phyloP scores from a whole-genome alignment of 73 alveolate species.

The Tetrahymena malaccensis region DNA sequence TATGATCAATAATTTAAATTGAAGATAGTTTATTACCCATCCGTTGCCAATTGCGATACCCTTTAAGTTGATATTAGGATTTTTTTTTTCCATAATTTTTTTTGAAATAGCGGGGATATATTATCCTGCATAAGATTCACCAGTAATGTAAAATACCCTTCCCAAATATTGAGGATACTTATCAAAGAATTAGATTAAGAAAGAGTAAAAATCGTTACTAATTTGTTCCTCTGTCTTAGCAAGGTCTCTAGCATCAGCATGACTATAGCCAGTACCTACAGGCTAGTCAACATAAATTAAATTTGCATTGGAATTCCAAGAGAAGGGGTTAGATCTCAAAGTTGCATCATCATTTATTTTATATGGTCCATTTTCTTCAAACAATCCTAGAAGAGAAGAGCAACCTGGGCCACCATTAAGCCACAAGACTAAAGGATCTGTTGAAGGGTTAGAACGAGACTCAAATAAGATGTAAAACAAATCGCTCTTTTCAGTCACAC shows the following conservation, averaged over 20 bases:
- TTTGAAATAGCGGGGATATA: slow-evolving; percentile 42
- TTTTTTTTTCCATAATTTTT: not conserved
- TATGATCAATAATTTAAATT: too few relatives aligned
- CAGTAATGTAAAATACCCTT: slow-evolving; percentile 58
- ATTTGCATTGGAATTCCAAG: slow-evolving; percentile 73
- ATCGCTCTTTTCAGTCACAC: not conserved
- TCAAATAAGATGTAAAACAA: not conserved
- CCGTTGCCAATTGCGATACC: not conserved
- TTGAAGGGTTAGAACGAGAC: slow-evolving; percentile 6
- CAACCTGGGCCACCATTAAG: slow-evolving; percentile 96
- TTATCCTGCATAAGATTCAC: slow-evolving; percentile 88
- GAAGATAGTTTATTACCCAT: not conserved
- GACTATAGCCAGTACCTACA: slow-evolving; percentile 14
- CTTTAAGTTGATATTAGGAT: not conserved
- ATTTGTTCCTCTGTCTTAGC: slow-evolving; percentile 45
- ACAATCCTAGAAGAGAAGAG: slow-evolving; percentile 69
- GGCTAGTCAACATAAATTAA: slow-evolving; percentile 72
- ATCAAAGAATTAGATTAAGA: slow-evolving; percentile 47
- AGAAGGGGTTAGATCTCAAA: slow-evolving; percentile 43
- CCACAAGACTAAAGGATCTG: slow-evolving; percentile 78
- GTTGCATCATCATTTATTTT: slow-evolving; percentile 7
- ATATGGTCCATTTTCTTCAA: slow-evolving; percentile 85
- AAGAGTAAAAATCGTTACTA: slow-evolving; percentile 48
- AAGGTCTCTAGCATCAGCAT: not conserved
- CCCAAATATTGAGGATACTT: slow-evolving; percentile 52